Percentiles rank a stretch among this genome's conserved stretches.
These are phyloP conservation scores for Hanseniaspora singularis DNA, from an alignment of 805 yeast genomes.

Conservation along the genomic window DNA sequence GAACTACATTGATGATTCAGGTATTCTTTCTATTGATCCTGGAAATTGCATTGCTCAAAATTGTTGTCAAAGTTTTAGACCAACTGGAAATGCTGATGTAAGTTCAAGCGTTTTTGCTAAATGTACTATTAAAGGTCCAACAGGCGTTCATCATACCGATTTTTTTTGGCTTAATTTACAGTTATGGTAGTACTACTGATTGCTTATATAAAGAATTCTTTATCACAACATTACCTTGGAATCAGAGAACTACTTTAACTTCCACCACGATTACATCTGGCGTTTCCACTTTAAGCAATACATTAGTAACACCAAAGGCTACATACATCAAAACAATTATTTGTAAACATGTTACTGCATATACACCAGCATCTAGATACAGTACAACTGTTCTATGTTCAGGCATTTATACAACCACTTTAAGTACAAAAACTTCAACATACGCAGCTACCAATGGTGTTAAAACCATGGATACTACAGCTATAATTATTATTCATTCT, in stretches of 20 bases:
- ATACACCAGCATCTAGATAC: too few relatives aligned
- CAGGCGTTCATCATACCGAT: neutral
- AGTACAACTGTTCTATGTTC: too few relatives aligned
- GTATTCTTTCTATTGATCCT: conserved; percentile 2
- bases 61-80: neutral
- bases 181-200: neutral
- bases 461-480: too few relatives aligned
- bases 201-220: neutral
- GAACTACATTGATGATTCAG: conserved; percentile 7
- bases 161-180: neutral
- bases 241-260: neutral
- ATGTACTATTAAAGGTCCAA: neutral
- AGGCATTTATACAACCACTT: too few relatives aligned
- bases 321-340: too few relatives aligned
- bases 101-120: neutral
- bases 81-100: conserved; percentile 1
- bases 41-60: neutral
- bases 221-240: neutral
- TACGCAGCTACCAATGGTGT: too few relatives aligned
- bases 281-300: too few relatives aligned
- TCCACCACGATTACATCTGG: too few relatives aligned
- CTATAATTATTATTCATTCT: too few relatives aligned
- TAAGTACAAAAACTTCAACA: too few relatives aligned
- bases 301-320: too few relatives aligned
- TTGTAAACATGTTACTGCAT: too few relatives aligned